These are phyloP conservation scores for Hemisphaericaspora nanyangensis DNA, from an alignment of 805 yeast genomes.

Conservation along the genomic window DNA sequence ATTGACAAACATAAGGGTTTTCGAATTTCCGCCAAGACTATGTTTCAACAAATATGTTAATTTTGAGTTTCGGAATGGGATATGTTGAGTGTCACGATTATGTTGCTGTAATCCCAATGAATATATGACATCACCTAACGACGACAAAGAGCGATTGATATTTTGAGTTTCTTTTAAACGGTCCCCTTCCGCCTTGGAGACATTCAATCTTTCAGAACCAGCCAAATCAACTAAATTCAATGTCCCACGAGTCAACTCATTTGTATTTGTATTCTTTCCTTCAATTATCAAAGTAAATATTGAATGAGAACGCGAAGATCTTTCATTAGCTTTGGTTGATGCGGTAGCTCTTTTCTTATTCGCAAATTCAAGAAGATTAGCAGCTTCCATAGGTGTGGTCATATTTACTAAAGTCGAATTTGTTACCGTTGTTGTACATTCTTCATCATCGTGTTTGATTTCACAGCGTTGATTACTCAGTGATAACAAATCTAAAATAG, in stretches of 20 bases:
- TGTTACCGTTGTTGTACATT: slow-evolving; percentile 54
- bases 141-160: slow-evolving; percentile 82
- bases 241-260: slow-evolving; percentile 50
- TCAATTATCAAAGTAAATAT: slow-evolving; percentile 62
- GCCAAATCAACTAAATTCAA: slow-evolving; percentile 87
- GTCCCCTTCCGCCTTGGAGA: slow-evolving; percentile 76
- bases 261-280: slow-evolving; percentile 51
- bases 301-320: slow-evolving; percentile 90
- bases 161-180: slow-evolving; percentile 83
- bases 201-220: slow-evolving; percentile 81
- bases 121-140: slow-evolving; percentile 85
- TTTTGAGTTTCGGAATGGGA: slow-evolving; percentile 69
- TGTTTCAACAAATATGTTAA: slow-evolving; percentile 80
- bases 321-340: slow-evolving; percentile 72
- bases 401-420: slow-evolving; percentile 53
- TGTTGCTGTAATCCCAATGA: slow-evolving; percentile 47
- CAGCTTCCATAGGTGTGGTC: slow-evolving; percentile 45
- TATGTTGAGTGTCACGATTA: slow-evolving; percentile 39
- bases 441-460: slow-evolving; percentile 62
- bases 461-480: slow-evolving; percentile 40
- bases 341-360: slow-evolving; percentile 69
- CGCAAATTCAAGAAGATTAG: slow-evolving; percentile 50
- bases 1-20: slow-evolving; percentile 91
- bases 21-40: slow-evolving; percentile 80
- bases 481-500: slow-evolving; percentile 62